These are phyloP conservation scores for Globomyces sp. DNA, from an alignment of 371 early-diverging fungal species.

Conservation along the genomic window DNA sequence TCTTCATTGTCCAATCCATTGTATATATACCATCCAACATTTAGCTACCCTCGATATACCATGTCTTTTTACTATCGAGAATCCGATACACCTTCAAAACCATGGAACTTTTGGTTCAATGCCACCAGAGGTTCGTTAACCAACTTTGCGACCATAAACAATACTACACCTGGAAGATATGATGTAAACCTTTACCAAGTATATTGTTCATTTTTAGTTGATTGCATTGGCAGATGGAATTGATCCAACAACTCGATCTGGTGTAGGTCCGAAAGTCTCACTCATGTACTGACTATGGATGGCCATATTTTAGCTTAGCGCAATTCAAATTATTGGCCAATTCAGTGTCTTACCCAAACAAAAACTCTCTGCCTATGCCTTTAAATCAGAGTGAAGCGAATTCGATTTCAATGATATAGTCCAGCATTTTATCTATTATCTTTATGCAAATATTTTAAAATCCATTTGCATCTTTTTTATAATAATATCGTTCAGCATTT, in stretches of 20 bases:
- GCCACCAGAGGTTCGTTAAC: conserved; percentile 4
- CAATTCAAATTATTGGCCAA: too few relatives aligned
- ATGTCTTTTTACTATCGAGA: conserved; percentile 7
- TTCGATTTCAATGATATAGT: too few relatives aligned
- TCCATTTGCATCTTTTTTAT: too few relatives aligned
- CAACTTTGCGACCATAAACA: neutral
- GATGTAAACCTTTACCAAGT: neutral
- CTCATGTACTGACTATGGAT: neutral
- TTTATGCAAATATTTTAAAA: too few relatives aligned
- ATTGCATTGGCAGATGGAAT: conserved; percentile 3
- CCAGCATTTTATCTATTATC: too few relatives aligned
- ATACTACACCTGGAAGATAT: neutral
- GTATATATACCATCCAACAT: neutral
- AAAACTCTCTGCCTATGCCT: too few relatives aligned
- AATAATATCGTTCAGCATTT: too few relatives aligned
- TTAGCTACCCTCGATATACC: neutral
- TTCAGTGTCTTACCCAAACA: too few relatives aligned
- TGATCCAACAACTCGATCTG: conserved; percentile 2
- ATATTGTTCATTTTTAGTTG: neutral
- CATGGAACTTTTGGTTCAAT: neutral
- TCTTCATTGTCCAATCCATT: neutral
- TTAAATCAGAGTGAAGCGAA: too few relatives aligned
- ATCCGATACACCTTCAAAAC: neutral
- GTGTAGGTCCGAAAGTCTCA: neutral
- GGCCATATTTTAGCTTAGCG: neutral